Percentiles rank a stretch among this genome's conserved stretches.
Conservation (phyloP, 495 filamentous ascomycete genomes). For the Annulohypoxylon bovei region DNA sequence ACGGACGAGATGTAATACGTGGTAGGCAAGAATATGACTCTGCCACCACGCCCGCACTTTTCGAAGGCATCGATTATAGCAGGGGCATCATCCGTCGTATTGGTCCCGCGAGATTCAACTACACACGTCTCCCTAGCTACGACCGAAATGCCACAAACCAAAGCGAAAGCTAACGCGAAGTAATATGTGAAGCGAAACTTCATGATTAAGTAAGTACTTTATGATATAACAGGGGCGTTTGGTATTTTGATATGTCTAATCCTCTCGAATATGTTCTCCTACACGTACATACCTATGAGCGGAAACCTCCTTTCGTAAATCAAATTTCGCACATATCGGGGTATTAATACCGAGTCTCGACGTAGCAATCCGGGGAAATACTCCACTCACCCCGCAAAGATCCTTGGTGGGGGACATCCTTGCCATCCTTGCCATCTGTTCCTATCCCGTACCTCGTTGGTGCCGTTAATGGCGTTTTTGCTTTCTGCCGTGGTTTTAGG, state of each 20-base stretch:
- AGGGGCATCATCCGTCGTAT: conserved; percentile 2
- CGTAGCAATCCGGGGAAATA: background rate
- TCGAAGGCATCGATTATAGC: background rate
- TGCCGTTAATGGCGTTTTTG: no score
- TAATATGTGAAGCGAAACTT: background rate
- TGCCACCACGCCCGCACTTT: background rate
- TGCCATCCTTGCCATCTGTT: no score
- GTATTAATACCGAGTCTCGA: background rate
- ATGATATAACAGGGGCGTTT: background rate
- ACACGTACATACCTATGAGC: background rate
- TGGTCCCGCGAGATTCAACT: background rate
- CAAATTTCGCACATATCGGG: background rate
- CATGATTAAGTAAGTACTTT: background rate
- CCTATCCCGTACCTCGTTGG: no score
- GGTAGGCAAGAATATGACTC: background rate
- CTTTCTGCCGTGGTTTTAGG: no score
- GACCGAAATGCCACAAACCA: background rate
- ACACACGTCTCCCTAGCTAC: background rate
- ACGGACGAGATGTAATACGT: conserved; percentile 3
- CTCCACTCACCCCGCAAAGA: background rate
- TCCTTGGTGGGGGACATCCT: background rate
- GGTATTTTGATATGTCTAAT: background rate
- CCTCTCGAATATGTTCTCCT: background rate
- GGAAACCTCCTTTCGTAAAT: background rate
- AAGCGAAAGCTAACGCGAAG: background rate